phyloP scores from a whole-genome alignment of 2,329 filamentous ascomycete species.

The Aureobasidium sp. region DNA sequence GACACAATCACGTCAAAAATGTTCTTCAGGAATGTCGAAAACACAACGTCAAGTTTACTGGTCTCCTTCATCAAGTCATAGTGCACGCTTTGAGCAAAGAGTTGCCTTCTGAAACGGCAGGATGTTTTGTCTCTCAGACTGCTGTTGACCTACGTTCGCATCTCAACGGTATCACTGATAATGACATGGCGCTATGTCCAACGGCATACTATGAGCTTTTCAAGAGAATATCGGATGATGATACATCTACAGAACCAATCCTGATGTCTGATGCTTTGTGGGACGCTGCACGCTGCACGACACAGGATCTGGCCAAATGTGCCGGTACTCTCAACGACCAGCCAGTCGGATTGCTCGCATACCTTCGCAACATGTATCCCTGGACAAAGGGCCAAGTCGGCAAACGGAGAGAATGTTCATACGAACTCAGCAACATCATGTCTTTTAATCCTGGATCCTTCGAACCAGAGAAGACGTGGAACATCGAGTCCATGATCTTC shows the following conservation, averaged over 20 bases:
- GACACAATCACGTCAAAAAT: constrained; percentile 18
- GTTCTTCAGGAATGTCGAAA: constrained; percentile 24
- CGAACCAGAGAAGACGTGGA: constrained; percentile 5
- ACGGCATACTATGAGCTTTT: constrained; percentile 22
- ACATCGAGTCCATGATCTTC: constrained; percentile 31
- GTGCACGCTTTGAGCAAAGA: constrained; percentile 25
- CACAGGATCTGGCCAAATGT: constrained; percentile 24
- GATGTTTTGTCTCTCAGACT: constrained; percentile 30
- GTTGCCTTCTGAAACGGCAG: constrained; percentile 14
- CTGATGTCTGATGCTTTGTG: constrained; percentile 20
- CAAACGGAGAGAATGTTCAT: constrained; percentile 31
- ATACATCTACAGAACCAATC: neutral
- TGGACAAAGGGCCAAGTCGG: constrained; percentile 34
- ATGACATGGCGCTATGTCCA: constrained; percentile 28
- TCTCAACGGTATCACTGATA: constrained; percentile 22
- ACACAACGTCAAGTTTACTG: constrained; percentile 34
- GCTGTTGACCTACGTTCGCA: constrained; percentile 34
- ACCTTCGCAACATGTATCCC: constrained; percentile 29
- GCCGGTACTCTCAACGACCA: constrained; percentile 29
- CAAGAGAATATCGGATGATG: constrained; percentile 14
- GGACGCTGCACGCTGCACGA: constrained; percentile 25
- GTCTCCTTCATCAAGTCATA: constrained; percentile 32
- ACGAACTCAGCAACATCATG: constrained; percentile 39
- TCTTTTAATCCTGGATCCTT: constrained; percentile 23
- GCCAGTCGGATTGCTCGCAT: constrained; percentile 35